Base-by-base conservation (phyloP, 441 rosid species). In the Adansonia rubrostipa region DNA sequence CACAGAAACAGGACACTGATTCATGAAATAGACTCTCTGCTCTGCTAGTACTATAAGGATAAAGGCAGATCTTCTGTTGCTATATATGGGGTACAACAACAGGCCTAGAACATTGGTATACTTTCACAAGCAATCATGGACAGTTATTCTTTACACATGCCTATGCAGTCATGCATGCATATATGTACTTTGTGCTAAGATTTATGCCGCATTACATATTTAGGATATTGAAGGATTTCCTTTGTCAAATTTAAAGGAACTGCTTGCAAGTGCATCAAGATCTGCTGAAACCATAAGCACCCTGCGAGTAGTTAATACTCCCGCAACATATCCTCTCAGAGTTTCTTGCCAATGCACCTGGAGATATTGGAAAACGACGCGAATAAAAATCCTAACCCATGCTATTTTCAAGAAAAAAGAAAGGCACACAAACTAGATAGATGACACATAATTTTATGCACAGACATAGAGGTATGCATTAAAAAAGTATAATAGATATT, bases 331-430 rank as follows among this genome's bases (percentile, higher is more conserved):
- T 80, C 99, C 99, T 74, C 95, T 84, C 9, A 84, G 92, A 80
- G 99, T 97, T 82, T 88, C 97, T 87, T 97, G 99, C 99, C 99
- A 97, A 70, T 91, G 91, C 83, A 95, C 98, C 99, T 93, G 84
- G 72, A 63, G 33, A 75, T 71, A 50, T 71, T 57, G 9, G 36
- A 69, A 72, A 44, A 74, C 72, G 66, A 62, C 56, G 68, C 17
- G n/a, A 20, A 50, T 76, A 65, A 17, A 63, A 63, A 40, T 53
- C 48, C 65, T n/a, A 22, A 76, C 67, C 8, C 11, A 11, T n/a
- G 40, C 40, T 72, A 54, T 56, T 11, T 69, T 54, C 75, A 78
- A 75, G 22, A 19, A 19, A 63, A 71, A 53, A 33, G 71, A 36
- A 36, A 36, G 22, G 71, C 69, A 14, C 13, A 33, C 63, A 54